A percentile compares a stretch with the other conserved stretches of the same genome.
These are phyloP conservation scores for Citrus hindsii DNA, from an alignment of 345 rosid genomes.

Conservation along the genomic window DNA sequence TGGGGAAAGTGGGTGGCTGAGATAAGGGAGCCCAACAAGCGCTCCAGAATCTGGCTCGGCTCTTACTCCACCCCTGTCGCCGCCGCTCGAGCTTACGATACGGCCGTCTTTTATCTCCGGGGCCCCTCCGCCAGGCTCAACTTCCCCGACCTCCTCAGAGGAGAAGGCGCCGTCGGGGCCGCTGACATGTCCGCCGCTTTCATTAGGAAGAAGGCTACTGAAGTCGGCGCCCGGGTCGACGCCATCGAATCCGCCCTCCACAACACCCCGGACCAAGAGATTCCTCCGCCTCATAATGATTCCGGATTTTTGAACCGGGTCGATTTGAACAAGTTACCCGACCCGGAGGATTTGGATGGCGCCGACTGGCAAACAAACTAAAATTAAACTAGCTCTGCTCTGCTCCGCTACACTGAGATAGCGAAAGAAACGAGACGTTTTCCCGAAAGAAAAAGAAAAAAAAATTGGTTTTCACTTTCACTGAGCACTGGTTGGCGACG, in stretches of 20 bases:
- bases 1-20: conserved; percentile 99
- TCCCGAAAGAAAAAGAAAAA: too few species aligned
- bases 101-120: conserved; percentile 84
- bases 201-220: conserved; percentile 83
- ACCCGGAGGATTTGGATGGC: conserved; percentile 75
- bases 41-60: conserved; percentile 96
- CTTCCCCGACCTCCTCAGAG: conserved; percentile 75
- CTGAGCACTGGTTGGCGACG: conserved; percentile 3
- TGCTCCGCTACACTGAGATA: not conserved
- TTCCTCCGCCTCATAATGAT: not conserved
- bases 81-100: conserved; percentile 97
- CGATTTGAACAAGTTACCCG: conserved; percentile 90
- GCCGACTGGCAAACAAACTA: conserved; percentile 48
- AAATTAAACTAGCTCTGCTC: too few species aligned
- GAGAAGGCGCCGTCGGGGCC: conserved; percentile 38
- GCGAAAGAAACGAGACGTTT: not conserved
- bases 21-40: conserved; percentile 93
- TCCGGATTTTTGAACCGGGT: conserved; percentile 48
- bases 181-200: conserved; percentile 76
- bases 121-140: conserved; percentile 95
- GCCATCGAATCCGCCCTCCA: conserved; percentile 59
- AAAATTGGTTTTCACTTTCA: not conserved
- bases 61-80: conserved; percentile 92
- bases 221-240: conserved; percentile 91
- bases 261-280: conserved; percentile 32